These are phyloP conservation scores for Pecoramyces ruminantium DNA, from an alignment of 192 early-diverging fungal genomes.

Conservation along the genomic window DNA sequence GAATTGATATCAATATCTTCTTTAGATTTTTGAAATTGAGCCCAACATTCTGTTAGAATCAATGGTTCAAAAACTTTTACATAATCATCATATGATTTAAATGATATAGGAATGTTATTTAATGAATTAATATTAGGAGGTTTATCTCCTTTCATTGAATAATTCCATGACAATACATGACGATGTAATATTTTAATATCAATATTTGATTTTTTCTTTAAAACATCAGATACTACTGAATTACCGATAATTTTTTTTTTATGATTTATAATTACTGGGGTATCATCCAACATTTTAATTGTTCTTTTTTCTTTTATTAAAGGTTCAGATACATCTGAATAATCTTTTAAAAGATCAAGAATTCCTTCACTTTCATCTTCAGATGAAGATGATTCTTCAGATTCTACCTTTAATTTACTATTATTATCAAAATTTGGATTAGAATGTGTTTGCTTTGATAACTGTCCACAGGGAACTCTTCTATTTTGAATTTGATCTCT, in stretches of 20 bases:
- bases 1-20: constrained; percentile 34
- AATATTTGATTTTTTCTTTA: not conserved
- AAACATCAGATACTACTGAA: not conserved
- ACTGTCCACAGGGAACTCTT: not conserved
- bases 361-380: not conserved
- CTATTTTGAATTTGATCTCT: not conserved
- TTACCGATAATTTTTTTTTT: not conserved
- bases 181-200: constrained; percentile 21
- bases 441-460: not conserved
- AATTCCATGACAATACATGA: constrained; percentile 41
- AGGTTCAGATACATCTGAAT: not conserved
- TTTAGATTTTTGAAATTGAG: constrained; percentile 52
- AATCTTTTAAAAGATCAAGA: not conserved
- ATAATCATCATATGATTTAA: constrained; percentile 41
- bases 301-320: not conserved
- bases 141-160: constrained; percentile 23
- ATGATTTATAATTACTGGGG: not conserved
- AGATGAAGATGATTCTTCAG: not conserved
- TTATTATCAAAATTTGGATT: not conserved
- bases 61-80: constrained; percentile 56
- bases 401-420: not conserved
- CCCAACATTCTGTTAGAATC: constrained; percentile 69
- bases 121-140: constrained; percentile 26
- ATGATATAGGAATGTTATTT: constrained; percentile 33
- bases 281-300: not conserved